Evolutionary conservation across 2,329 filamentous ascomycete genomes (phyloP).

Genomic region (Sclerotinia glacialis): DNA sequence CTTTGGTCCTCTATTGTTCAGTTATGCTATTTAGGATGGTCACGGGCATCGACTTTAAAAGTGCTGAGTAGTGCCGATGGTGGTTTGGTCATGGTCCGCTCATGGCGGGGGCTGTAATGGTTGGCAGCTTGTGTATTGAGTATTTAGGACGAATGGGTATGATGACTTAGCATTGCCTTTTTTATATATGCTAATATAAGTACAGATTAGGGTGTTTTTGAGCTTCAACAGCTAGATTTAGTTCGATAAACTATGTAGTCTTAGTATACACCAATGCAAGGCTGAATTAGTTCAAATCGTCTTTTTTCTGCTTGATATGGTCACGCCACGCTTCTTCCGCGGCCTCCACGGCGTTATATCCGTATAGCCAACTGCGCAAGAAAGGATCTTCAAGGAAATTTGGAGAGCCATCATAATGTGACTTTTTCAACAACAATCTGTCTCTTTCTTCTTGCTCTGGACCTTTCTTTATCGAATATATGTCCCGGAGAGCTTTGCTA

Average conservation of each 20-base stretch:
- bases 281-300: too few relatives aligned
- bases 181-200: neutral
- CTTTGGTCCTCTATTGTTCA: neutral
- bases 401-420: slow-evolving; percentile 26
- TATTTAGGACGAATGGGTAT: neutral
- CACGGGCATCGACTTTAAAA: slow-evolving; percentile 8
- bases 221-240: neutral
- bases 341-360: slow-evolving; percentile 52
- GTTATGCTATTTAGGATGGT: slow-evolving; percentile 6
- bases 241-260: too few relatives aligned
- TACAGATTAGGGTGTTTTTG: neutral
- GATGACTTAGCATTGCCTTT: neutral
- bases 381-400: slow-evolving; percentile 52
- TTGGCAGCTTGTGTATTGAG: neutral
- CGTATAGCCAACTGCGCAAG: slow-evolving; percentile 60
- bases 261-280: too few relatives aligned
- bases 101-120: neutral
- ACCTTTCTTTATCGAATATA: slow-evolving; percentile 22
- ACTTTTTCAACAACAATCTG: slow-evolving; percentile 21
- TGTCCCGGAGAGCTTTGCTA: neutral
- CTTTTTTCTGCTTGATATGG: neutral
- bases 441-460: slow-evolving; percentile 21
- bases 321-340: slow-evolving; percentile 1
- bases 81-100: slow-evolving; percentile 15
- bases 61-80: slow-evolving; percentile 11